Conservation (phyloP, 106 monocot genomes). For the Platanthera guangdongensis region DNA sequence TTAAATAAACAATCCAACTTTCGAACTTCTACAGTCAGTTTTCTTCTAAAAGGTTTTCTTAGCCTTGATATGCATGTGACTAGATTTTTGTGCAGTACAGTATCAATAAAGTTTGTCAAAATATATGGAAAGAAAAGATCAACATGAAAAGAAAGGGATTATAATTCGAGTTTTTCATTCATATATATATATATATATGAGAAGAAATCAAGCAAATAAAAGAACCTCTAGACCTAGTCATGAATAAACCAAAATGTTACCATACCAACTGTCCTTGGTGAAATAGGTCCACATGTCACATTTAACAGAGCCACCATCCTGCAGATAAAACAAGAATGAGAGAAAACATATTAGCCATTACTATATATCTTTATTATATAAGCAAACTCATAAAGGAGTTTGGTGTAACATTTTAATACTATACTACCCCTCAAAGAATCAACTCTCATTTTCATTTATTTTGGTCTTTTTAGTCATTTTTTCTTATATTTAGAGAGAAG, state of each 20-base stretch:
- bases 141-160: neutral
- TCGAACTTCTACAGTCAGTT: neutral
- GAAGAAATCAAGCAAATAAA: neutral
- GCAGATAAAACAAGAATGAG: neutral
- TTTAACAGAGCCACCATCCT: constrained; percentile 3
- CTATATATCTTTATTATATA: no score
- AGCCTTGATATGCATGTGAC: neutral
- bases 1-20: neutral
- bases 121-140: neutral
- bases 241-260: neutral
- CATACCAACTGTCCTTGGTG: neutral
- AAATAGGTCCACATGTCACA: neutral
- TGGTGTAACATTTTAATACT: no score
- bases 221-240: neutral
- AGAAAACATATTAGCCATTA: neutral
- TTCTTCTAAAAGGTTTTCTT: neutral
- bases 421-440: no score
- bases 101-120: neutral
- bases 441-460: no score
- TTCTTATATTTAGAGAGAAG: no score
- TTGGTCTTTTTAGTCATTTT: no score
- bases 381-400: no score
- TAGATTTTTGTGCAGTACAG: neutral
- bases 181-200: neutral
- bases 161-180: neutral